These are phyloP conservation scores for Fusarium pseudoanthophilum DNA, from an alignment of 2,329 filamentous ascomycete species.

Conservation along the genomic window DNA sequence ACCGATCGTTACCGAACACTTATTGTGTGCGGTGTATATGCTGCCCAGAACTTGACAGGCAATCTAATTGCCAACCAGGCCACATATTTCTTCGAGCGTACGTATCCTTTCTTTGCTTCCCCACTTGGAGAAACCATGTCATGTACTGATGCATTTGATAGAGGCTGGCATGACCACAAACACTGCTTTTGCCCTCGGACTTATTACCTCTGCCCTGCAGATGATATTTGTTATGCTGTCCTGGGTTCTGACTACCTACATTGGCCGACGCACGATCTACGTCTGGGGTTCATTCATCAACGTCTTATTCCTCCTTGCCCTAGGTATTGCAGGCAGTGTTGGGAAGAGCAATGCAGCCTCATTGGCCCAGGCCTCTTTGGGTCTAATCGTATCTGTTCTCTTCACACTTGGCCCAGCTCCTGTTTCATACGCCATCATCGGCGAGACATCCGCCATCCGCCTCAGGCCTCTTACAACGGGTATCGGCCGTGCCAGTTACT, in stretches of 20 bases:
- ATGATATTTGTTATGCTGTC: slow-evolving; percentile 72
- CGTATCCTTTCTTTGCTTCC: not conserved
- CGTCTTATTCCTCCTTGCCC: slow-evolving; percentile 62
- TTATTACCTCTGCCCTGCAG: slow-evolving; percentile 73
- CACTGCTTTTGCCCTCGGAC: slow-evolving; percentile 68
- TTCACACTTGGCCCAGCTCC: slow-evolving; percentile 72
- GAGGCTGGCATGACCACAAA: slow-evolving; percentile 68
- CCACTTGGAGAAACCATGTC: not conserved
- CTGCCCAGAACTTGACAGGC: slow-evolving; percentile 68
- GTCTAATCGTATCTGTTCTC: slow-evolving; percentile 72
- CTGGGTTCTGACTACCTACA: slow-evolving; percentile 73
- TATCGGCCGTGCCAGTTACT: slow-evolving; percentile 71
- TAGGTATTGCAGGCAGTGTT: slow-evolving; percentile 69
- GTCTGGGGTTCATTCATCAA: slow-evolving; percentile 69
- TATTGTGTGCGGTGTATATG: slow-evolving; percentile 68
- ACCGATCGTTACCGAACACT: slow-evolving; percentile 64
- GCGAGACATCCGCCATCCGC: slow-evolving; percentile 72
- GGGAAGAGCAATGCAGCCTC: slow-evolving; percentile 43
- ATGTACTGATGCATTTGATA: slow-evolving; percentile 44
- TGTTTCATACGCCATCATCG: slow-evolving; percentile 74
- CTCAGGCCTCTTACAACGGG: slow-evolving; percentile 72
- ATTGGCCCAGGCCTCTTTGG: slow-evolving; percentile 66
- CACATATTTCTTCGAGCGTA: slow-evolving; percentile 65
- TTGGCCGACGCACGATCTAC: slow-evolving; percentile 73
- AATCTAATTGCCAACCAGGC: slow-evolving; percentile 72